These are phyloP conservation scores for Xylaria sp. DNA, from an alignment of 2,329 filamentous ascomycete genomes.

Conservation along the genomic window DNA sequence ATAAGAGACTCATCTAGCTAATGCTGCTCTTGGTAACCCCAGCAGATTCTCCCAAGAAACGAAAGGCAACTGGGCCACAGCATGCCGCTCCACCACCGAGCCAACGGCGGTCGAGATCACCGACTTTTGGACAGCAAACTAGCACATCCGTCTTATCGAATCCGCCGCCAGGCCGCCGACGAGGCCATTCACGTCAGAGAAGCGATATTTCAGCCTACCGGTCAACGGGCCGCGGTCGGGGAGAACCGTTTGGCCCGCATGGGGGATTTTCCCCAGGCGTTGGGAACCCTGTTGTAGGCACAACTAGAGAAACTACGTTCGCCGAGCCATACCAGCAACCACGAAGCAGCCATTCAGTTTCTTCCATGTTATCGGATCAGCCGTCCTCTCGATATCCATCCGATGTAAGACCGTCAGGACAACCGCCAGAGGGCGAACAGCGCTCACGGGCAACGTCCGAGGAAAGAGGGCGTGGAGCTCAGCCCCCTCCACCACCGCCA, in stretches of 20 bases:
- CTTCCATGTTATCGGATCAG: slow-evolving; percentile 58
- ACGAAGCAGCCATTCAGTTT: slow-evolving; percentile 57
- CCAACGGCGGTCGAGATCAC: slow-evolving; percentile 61
- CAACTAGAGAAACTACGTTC: slow-evolving; percentile 51
- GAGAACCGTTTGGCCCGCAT: slow-evolving; percentile 50
- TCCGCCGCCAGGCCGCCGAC: slow-evolving; percentile 64
- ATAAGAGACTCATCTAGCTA: slow-evolving; percentile 56
- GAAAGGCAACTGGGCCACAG: slow-evolving; percentile 75
- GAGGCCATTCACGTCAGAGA: slow-evolving; percentile 71
- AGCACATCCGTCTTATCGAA: slow-evolving; percentile 62
- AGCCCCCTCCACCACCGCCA: slow-evolving; percentile 31
- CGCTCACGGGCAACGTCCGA: slow-evolving; percentile 51
- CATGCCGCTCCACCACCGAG: slow-evolving; percentile 59
- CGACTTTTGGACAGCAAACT: slow-evolving; percentile 65
- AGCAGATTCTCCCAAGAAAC: slow-evolving; percentile 84
- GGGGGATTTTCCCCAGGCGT: slow-evolving; percentile 54
- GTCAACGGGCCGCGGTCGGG: slow-evolving; percentile 53
- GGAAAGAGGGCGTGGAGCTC: slow-evolving; percentile 50
- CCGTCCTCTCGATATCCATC: slow-evolving; percentile 48
- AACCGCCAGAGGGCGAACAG: slow-evolving; percentile 47
- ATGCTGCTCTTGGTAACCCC: slow-evolving; percentile 64
- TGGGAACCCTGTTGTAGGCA: slow-evolving; percentile 42
- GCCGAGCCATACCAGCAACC: slow-evolving; percentile 48
- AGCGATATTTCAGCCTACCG: slow-evolving; percentile 70
- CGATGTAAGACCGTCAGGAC: slow-evolving; percentile 44